phyloP scores from a whole-genome alignment of 768 basidiomycete genomes.

The Wakefieldia striispora region DNA sequence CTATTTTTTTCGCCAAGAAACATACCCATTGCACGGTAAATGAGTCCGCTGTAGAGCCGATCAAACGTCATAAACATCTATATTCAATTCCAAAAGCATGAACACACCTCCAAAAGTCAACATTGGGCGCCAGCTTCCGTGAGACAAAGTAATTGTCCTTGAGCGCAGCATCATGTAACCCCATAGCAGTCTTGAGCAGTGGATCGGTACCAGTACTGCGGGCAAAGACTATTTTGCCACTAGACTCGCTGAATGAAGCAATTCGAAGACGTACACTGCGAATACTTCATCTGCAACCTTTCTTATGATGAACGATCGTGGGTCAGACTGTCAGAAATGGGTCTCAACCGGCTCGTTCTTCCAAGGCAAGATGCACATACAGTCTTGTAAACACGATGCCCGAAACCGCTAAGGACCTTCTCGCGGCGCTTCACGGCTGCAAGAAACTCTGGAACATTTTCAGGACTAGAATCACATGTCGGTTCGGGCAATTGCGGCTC shows the following conservation, averaged over 20 bases:
- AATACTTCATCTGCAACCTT: slow-evolving; percentile 93
- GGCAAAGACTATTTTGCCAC: neutral
- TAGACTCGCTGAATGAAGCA: neutral
- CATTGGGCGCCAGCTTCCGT: slow-evolving; percentile 82
- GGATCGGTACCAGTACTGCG: slow-evolving; percentile 80
- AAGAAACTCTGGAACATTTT: slow-evolving; percentile 82
- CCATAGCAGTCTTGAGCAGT: slow-evolving; percentile 86
- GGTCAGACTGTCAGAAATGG: slow-evolving; percentile 63
- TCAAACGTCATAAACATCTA: neutral
- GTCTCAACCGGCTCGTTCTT: neutral
- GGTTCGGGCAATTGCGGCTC: neutral
- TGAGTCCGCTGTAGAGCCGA: slow-evolving; percentile 58
- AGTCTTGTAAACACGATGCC: slow-evolving; percentile 82
- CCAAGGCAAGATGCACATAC: slow-evolving; percentile 33
- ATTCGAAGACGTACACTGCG: slow-evolving; percentile 55
- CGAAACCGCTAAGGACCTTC: slow-evolving; percentile 87
- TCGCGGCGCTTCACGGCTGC: slow-evolving; percentile 87
- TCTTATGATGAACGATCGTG: slow-evolving; percentile 86
- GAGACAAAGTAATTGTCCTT: slow-evolving; percentile 87
- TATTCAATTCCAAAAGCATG: neutral
- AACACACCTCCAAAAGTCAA: slow-evolving; percentile 74
- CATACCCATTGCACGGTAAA: slow-evolving; percentile 90
- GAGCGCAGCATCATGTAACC: slow-evolving; percentile 83
- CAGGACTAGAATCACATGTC: slow-evolving; percentile 46
- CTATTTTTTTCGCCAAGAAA: neutral